Conservation (phyloP, 2,329 filamentous ascomycete species). For the Pseudopyrenochaeta lycopersici region DNA sequence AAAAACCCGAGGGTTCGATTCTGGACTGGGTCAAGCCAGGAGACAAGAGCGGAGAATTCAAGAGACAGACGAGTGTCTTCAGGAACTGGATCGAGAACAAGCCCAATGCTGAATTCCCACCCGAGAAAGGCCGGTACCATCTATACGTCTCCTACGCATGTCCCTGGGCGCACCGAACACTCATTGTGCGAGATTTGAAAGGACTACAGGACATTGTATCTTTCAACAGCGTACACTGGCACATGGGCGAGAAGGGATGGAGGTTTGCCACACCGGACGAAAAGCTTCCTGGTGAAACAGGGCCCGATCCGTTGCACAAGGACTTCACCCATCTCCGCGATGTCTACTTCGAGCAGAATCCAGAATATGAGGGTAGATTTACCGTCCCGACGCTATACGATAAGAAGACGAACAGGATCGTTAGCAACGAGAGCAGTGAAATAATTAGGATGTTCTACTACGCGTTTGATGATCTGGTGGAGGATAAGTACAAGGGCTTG, state of each 20-base stretch:
- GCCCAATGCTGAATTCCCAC: conserved; percentile 76
- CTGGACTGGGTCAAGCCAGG: conserved; percentile 83
- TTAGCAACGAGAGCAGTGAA: conserved; percentile 91
- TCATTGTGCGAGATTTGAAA: conserved; percentile 91
- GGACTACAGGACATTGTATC: conserved; percentile 86
- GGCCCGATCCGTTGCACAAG: conserved; percentile 69
- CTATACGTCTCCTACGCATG: conserved; percentile 95
- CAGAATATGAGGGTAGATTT: conserved; percentile 78
- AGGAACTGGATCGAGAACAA: conserved; percentile 80
- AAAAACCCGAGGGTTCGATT: conserved; percentile 57
- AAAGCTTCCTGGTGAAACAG: conserved; percentile 63
- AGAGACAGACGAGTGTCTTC: conserved; percentile 84
- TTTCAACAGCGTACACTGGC: conserved; percentile 89
- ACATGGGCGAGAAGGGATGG: conserved; percentile 82
- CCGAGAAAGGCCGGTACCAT: conserved; percentile 91
- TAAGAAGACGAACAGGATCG: conserved; percentile 76
- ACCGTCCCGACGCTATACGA: conserved; percentile 91
- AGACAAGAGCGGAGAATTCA: conserved; percentile 90
- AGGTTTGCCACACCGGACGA: conserved; percentile 77
- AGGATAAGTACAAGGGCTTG: conserved; percentile 54
- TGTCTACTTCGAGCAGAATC: conserved; percentile 79
- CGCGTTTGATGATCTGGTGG: conserved; percentile 74
- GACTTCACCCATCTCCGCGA: conserved; percentile 79
- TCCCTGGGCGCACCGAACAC: conserved; percentile 88
- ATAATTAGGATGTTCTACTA: conserved; percentile 90